These are phyloP conservation scores for Spathaspora hagerdaliae DNA, from an alignment of 805 yeast genomes.

Conservation along the genomic window DNA sequence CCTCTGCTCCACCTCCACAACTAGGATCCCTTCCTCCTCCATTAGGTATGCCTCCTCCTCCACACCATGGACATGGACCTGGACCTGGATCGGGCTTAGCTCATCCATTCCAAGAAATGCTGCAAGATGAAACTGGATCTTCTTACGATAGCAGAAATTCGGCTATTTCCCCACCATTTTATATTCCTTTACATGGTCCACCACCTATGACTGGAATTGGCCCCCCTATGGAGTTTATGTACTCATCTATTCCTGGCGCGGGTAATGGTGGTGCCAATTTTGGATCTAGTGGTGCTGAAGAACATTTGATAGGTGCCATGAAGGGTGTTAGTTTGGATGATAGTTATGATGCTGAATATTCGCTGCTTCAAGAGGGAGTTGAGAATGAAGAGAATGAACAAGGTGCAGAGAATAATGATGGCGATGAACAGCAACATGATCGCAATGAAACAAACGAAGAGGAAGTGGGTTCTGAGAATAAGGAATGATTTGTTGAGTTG, in stretches of 20 bases:
- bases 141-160: background rate
- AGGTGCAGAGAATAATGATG: background rate
- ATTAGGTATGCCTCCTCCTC: background rate
- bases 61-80: background rate
- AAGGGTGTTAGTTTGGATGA: constrained; percentile 3
- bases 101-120: background rate
- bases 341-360: background rate
- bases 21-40: background rate
- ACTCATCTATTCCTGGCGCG: background rate
- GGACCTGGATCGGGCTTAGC: background rate
- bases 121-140: background rate
- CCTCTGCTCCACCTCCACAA: background rate
- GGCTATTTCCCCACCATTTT: background rate
- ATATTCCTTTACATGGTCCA: constrained; percentile 1
- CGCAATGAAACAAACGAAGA: too few relatives aligned
- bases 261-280: constrained; percentile 1
- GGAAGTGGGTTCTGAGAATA: too few relatives aligned
- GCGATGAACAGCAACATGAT: background rate
- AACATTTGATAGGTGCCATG: constrained; percentile 5
- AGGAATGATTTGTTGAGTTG: too few relatives aligned
- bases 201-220: background rate
- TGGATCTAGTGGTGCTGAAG: background rate
- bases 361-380: background rate
- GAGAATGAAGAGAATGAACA: constrained; percentile 1
- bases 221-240: background rate